Conservation (phyloP, 768 basidiomycete species). For the Gautieria morchelliformis region DNA sequence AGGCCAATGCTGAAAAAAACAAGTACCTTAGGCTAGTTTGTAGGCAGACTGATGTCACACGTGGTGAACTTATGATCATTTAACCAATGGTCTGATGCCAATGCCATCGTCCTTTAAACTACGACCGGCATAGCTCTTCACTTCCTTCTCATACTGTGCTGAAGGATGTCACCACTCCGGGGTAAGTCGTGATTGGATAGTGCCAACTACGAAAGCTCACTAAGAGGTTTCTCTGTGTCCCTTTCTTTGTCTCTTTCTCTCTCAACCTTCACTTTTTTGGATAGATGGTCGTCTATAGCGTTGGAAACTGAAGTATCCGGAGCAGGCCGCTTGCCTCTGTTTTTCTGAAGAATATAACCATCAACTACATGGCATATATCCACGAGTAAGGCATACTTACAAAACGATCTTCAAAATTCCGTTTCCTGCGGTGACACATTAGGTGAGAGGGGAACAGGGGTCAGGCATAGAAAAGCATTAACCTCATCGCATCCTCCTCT, state of each 20-base stretch:
- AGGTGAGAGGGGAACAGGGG: neutral
- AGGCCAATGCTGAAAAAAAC: neutral
- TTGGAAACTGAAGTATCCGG: constrained; percentile 27
- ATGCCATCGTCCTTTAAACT: constrained; percentile 35
- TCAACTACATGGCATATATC: neutral
- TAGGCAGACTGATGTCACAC: neutral
- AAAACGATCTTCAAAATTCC: constrained; percentile 50
- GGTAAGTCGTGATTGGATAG: constrained; percentile 1
- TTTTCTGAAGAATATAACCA: constrained; percentile 31
- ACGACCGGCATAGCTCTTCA: constrained; percentile 28
- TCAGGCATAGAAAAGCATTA: constrained; percentile 11
- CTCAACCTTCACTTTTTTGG: constrained; percentile 32
- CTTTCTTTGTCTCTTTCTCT: constrained; percentile 14
- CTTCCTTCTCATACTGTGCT: constrained; percentile 35
- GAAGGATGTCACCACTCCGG: constrained; percentile 3
- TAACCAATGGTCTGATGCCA: constrained; percentile 35
- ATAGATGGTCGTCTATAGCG: constrained; percentile 25
- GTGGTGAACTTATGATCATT: constrained; percentile 18
- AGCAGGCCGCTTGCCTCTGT: constrained; percentile 45
- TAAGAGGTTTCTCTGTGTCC: constrained; percentile 17
- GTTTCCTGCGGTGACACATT: constrained; percentile 35
- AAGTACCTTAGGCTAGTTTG: neutral
- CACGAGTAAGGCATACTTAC: constrained; percentile 27
- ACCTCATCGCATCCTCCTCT: constrained; percentile 44
- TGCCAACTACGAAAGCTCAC: constrained; percentile 19